These are phyloP conservation scores for Lentinus tigrinus DNA, from an alignment of 768 basidiomycete genomes.

Conservation along the genomic window DNA sequence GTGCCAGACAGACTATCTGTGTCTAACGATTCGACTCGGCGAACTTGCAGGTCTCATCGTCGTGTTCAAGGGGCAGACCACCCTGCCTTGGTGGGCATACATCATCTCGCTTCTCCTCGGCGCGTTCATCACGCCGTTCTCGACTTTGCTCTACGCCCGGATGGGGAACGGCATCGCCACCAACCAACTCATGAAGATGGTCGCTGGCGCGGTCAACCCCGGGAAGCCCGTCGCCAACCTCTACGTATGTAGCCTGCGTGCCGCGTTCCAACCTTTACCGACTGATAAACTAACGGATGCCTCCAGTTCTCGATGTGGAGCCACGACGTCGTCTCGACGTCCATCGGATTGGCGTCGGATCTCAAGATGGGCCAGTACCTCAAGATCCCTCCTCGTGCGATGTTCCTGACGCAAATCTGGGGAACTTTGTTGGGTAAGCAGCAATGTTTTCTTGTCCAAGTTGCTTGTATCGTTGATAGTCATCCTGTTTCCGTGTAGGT, in stretches of 20 bases:
- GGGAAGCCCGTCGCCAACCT: slow-evolving; percentile 70
- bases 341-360: slow-evolving; percentile 51
- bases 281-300: too few species aligned
- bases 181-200: slow-evolving; percentile 65
- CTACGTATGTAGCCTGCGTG: slow-evolving; percentile 39
- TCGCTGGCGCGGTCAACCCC: slow-evolving; percentile 57
- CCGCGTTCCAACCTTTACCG: not conserved
- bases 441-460: too few species aligned
- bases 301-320: slow-evolving; percentile 68
- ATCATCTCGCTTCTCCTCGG: slow-evolving; percentile 56
- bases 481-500: too few species aligned
- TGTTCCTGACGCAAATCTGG: slow-evolving; percentile 66
- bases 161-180: slow-evolving; percentile 62
- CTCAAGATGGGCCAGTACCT: slow-evolving; percentile 59
- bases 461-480: too few species aligned
- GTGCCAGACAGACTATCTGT: not conserved
- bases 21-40: not conserved
- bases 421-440: slow-evolving; percentile 53
- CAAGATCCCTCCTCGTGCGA: slow-evolving; percentile 66
- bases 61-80: slow-evolving; percentile 56
- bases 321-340: slow-evolving; percentile 57
- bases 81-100: slow-evolving; percentile 63
- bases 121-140: slow-evolving; percentile 46
- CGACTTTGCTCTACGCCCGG: slow-evolving; percentile 53
- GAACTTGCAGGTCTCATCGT: slow-evolving; percentile 48